A percentile compares a stretch with the other conserved stretches of the same genome.
Conservation (phyloP, 352 stramenopile species). For the Globisporangium barbulae region DNA sequence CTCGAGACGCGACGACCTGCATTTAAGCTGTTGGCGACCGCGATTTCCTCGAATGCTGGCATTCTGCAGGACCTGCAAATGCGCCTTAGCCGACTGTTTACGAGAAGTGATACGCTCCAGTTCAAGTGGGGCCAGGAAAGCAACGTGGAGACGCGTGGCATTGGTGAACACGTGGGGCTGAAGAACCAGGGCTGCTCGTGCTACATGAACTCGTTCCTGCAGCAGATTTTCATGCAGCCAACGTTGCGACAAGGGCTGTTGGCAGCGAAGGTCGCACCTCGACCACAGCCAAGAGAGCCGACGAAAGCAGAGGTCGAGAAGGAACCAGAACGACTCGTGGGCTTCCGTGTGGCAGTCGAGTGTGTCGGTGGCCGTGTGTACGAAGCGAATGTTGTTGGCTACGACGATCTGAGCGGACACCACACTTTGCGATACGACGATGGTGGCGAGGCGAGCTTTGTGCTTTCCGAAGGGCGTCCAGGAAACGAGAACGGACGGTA, state of each 20-base stretch:
- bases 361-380: slow-evolving; percentile 93
- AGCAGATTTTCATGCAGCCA: slow-evolving; percentile 95
- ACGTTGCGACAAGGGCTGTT: slow-evolving; percentile 78
- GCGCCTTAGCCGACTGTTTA: slow-evolving; percentile 62
- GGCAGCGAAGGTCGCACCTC: slow-evolving; percentile 58
- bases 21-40: slow-evolving; percentile 78
- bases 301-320: slow-evolving; percentile 91
- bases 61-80: slow-evolving; percentile 63
- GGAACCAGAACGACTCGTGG: slow-evolving; percentile 58
- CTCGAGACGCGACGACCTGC: slow-evolving; percentile 73
- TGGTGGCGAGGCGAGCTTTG: slow-evolving; percentile 81
- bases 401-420: slow-evolving; percentile 69
- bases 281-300: slow-evolving; percentile 54
- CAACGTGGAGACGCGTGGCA: slow-evolving; percentile 77
- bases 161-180: slow-evolving; percentile 89
- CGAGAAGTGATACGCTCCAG: slow-evolving; percentile 49
- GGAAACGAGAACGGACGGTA: slow-evolving; percentile 96
- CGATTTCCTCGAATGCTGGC: slow-evolving; percentile 60
- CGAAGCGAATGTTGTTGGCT: slow-evolving; percentile 90
- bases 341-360: slow-evolving; percentile 89
- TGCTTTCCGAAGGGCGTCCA: slow-evolving; percentile 90
- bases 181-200: slow-evolving; percentile 99
- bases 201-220: slow-evolving; percentile 99
- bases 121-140: slow-evolving; percentile 83
- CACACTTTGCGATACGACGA: slow-evolving; percentile 89